Percentiles rank a stretch among this genome's conserved stretches.
These are phyloP conservation scores for Fibroporia radiculosa DNA, from an alignment of 768 basidiomycete species.

Conservation along the genomic window DNA sequence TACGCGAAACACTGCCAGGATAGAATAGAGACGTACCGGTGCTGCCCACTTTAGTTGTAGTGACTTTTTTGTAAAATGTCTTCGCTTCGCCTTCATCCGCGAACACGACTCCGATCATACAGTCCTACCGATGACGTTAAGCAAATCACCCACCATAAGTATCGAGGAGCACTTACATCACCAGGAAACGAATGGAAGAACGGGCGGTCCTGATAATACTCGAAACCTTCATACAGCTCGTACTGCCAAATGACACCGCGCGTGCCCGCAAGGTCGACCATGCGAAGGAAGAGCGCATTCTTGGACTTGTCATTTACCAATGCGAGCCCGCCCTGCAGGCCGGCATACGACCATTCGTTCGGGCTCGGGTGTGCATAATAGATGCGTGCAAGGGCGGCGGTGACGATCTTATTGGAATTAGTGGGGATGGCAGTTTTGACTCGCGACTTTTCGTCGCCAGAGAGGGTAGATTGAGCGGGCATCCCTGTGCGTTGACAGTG, in stretches of 20 bases:
- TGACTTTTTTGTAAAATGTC: slow-evolving; percentile 80
- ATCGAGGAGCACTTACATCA: slow-evolving; percentile 56
- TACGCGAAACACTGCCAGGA: neutral
- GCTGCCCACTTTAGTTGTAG: slow-evolving; percentile 52
- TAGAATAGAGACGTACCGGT: slow-evolving; percentile 39
- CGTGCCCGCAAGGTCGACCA: slow-evolving; percentile 82
- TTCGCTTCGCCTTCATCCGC: slow-evolving; percentile 81
- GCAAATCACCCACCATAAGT: neutral
- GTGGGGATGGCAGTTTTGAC: slow-evolving; percentile 57
- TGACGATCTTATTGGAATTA: slow-evolving; percentile 63
- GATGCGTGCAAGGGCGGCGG: slow-evolving; percentile 77
- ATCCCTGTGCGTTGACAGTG: slow-evolving; percentile 31
- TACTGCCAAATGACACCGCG: slow-evolving; percentile 91
- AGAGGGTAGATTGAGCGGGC: slow-evolving; percentile 68
- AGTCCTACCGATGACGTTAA: slow-evolving; percentile 48
- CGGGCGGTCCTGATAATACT: slow-evolving; percentile 75
- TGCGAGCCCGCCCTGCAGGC: slow-evolving; percentile 79
- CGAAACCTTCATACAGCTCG: slow-evolving; percentile 77
- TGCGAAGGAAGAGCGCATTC: slow-evolving; percentile 54
- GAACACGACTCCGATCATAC: slow-evolving; percentile 89
- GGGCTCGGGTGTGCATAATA: slow-evolving; percentile 85
- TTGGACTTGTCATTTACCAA: slow-evolving; percentile 56
- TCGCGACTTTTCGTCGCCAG: slow-evolving; percentile 67
- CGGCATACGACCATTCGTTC: slow-evolving; percentile 77
- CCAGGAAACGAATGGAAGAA: slow-evolving; percentile 92